phyloP scores from a whole-genome alignment of 2,329 filamentous ascomycete genomes.

The Neofusicoccum laricinum region DNA sequence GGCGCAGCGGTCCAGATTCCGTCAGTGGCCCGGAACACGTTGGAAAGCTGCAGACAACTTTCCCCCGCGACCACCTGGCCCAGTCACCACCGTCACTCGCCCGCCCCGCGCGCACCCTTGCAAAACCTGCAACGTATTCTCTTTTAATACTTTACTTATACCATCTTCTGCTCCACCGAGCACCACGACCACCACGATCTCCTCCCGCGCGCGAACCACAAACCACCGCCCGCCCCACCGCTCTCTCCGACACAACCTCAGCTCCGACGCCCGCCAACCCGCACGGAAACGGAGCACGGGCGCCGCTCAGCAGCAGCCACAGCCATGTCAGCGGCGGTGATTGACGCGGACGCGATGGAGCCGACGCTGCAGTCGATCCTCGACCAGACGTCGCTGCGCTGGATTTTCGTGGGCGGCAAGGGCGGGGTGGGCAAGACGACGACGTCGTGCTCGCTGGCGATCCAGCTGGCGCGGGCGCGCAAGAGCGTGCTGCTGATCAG shows the following conservation, averaged over 20 bases:
- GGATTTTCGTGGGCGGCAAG: conserved; percentile 99
- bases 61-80: not conserved
- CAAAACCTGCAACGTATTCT: too few relatives aligned
- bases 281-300: too few relatives aligned
- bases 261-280: not conserved
- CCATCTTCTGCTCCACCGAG: too few relatives aligned
- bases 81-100: not conserved
- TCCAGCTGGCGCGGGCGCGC: conserved; percentile 92
- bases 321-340: conserved; percentile 37
- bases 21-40: conserved; percentile 4
- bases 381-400: conserved; percentile 90
- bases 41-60: conserved; percentile 4
- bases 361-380: conserved; percentile 92
- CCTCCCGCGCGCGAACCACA: too few relatives aligned
- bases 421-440: conserved; percentile 98
- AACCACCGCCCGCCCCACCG: too few relatives aligned
- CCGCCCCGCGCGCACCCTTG: not conserved
- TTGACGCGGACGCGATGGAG: conserved; percentile 67
- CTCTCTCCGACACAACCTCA: not conserved
- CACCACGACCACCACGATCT: too few relatives aligned
- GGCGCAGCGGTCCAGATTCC: not conserved
- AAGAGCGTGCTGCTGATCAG: conserved; percentile 97
- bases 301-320: too few relatives aligned
- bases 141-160: too few relatives aligned
- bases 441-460: conserved; percentile 97